Evolutionary conservation across 192 early-diverging fungal species (phyloP), one percentile per base, ranked within the genome.

Genomic region (Kickxella alabastrina): DNA sequence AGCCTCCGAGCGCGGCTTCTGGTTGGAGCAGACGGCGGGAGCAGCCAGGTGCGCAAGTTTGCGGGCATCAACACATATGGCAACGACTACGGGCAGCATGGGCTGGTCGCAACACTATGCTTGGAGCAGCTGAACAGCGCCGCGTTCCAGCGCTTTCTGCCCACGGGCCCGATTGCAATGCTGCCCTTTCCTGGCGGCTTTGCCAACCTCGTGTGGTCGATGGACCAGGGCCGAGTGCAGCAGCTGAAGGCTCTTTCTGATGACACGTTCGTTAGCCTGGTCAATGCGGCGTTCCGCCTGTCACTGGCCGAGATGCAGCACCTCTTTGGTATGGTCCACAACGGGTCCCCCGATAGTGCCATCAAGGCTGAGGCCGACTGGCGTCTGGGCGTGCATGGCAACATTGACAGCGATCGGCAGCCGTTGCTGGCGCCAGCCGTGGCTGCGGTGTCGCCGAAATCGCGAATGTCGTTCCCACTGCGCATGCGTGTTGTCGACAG

Each of bases 131-230:
- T 57, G 65, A 80, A 60, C 55, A 15, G 17, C 19, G 87, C 90
- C 0, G 92, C 93, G 4, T 98, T 88, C 84, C 93, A 98, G 77
- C 78, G 94, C 43, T 98, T 97, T 59, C 77, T 98, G 28, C 94
- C 94, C 4, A 86, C 88, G 1, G 96, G 96, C 2, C 93, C 96
- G 0, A 83, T 98, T 37, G 93, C 93, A 5, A 75, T 95, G 64
- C 77, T 98, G 31, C 96, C 96, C 17, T 65, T 77, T 22, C 72
- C 62, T 1, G 60, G 56, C 47, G 53, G 61, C 6, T 70, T 62
- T 27, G 71, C 86, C 43, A 92, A 92, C 23, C 73, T 98, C 51
- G 92, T 98, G 3, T 98, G 95, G 95, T 92, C 95, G 7, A 80
- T 87, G 15, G 76, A 80, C 9, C 74, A 84, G 1, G 68, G 77